phyloP scores from a whole-genome alignment of 352 stramenopile species.

The Phytopythium delawarense region DNA sequence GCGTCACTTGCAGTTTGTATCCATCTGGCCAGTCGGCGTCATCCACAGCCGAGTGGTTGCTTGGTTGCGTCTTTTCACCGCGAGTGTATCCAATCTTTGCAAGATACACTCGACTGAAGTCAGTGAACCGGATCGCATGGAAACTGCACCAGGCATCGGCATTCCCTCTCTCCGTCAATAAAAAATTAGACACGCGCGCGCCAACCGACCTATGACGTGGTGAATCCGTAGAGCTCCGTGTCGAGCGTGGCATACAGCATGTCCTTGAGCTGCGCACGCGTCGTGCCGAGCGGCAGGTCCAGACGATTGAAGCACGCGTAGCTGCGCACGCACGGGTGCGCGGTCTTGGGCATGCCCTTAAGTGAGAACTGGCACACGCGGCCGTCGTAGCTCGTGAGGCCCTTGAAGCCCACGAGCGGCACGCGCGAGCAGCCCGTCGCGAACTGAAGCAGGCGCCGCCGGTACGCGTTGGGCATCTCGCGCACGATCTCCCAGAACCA shows the following conservation, averaged over 20 bases:
- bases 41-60: background rate
- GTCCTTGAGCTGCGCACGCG: slow-evolving; percentile 69
- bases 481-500: slow-evolving; percentile 86
- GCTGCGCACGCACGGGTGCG: slow-evolving; percentile 50
- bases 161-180: background rate
- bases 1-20: background rate
- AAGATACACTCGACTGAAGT: too few relatives aligned
- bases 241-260: slow-evolving; percentile 59
- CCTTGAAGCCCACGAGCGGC: slow-evolving; percentile 67
- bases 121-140: background rate
- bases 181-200: background rate
- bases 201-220: slow-evolving; percentile 27
- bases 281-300: slow-evolving; percentile 93
- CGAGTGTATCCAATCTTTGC: too few relatives aligned
- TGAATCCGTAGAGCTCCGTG: slow-evolving; percentile 66
- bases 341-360: slow-evolving; percentile 34
- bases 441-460: slow-evolving; percentile 72
- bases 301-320: slow-evolving; percentile 86
- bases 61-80: background rate
- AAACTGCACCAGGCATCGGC: background rate
- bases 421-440: slow-evolving; percentile 76
- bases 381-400: slow-evolving; percentile 78
- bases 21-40: background rate
- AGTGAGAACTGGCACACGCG: slow-evolving; percentile 72
- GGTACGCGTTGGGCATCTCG: slow-evolving; percentile 76